phyloP scores from a whole-genome alignment of 768 basidiomycete genomes.

The Podaxis mareebaensis region DNA sequence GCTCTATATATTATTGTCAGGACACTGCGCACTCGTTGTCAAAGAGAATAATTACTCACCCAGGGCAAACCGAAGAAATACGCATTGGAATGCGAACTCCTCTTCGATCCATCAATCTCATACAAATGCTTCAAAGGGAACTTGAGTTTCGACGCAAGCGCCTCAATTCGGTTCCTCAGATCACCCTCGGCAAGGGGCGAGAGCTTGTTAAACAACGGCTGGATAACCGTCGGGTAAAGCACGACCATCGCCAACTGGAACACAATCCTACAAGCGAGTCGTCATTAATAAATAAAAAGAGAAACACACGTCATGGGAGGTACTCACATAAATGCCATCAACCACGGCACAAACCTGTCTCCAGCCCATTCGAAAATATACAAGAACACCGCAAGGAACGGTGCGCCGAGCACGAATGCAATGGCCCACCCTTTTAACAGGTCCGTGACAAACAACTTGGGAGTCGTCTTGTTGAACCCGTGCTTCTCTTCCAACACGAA shows the following conservation, averaged over 20 bases:
- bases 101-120: conserved; percentile 96
- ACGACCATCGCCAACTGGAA: conserved; percentile 87
- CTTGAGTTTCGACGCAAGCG: conserved; percentile 74
- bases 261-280: conserved; percentile 49
- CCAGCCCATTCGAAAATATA: conserved; percentile 93
- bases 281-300: not conserved
- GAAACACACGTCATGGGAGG: not conserved
- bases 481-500: conserved; percentile 95
- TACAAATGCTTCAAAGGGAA: conserved; percentile 96
- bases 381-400: conserved; percentile 86
- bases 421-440: conserved; percentile 78
- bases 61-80: conserved; percentile 98
- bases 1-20: conserved; percentile 44
- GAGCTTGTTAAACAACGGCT: conserved; percentile 97
- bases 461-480: conserved; percentile 96
- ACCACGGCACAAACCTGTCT: conserved; percentile 87
- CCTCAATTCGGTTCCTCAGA: conserved; percentile 75
- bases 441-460: conserved; percentile 73
- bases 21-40: not conserved
- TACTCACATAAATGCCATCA: conserved; percentile 89
- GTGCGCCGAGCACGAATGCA: conserved; percentile 71
- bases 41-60: conserved; percentile 42
- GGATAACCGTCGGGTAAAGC: conserved; percentile 83
- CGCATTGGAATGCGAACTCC: conserved; percentile 95
- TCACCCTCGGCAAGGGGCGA: conserved; percentile 81